Evolutionary conservation across 768 basidiomycete species (phyloP).

Genomic region (Leccinum barrowsii): DNA sequence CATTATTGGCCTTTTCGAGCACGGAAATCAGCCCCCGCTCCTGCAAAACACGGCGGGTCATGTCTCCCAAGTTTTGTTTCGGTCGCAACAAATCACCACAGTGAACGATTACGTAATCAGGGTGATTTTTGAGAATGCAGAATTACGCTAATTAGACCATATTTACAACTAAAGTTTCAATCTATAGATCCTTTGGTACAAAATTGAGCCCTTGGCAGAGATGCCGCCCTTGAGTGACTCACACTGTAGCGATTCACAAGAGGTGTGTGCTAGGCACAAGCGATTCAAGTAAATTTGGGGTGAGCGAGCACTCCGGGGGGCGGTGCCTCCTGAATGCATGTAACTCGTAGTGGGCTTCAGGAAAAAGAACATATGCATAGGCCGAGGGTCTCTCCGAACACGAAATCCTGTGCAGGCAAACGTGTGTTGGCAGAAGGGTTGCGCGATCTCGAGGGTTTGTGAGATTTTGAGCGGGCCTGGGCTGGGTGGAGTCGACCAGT

Average conservation of each 20-base stretch:
- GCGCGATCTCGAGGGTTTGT: too few relatives aligned
- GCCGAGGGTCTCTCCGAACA: too few relatives aligned
- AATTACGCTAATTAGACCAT: neutral
- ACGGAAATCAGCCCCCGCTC: slow-evolving; percentile 19
- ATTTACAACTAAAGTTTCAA: neutral
- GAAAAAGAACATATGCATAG: too few relatives aligned
- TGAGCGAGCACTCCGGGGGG: too few relatives aligned
- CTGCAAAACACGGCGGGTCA: slow-evolving; percentile 8
- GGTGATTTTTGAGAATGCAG: neutral
- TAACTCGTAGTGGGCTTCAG: too few relatives aligned
- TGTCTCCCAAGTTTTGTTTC: neutral
- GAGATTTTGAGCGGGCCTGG: too few relatives aligned
- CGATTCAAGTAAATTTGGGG: too few relatives aligned
- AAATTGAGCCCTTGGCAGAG: neutral
- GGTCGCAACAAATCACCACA: neutral
- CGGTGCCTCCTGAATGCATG: too few relatives aligned
- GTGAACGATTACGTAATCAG: neutral
- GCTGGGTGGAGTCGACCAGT: too few relatives aligned
- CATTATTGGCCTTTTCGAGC: neutral
- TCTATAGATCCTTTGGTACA: neutral
- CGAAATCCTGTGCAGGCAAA: too few relatives aligned
- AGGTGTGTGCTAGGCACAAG: too few relatives aligned
- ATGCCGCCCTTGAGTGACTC: neutral
- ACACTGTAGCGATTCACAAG: neutral
- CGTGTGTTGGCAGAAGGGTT: too few relatives aligned